A percentile compares a stretch with the other conserved stretches of the same genome.
Conservation (phyloP, 352 stramenopile species). For the Aphanomyces astaci region DNA sequence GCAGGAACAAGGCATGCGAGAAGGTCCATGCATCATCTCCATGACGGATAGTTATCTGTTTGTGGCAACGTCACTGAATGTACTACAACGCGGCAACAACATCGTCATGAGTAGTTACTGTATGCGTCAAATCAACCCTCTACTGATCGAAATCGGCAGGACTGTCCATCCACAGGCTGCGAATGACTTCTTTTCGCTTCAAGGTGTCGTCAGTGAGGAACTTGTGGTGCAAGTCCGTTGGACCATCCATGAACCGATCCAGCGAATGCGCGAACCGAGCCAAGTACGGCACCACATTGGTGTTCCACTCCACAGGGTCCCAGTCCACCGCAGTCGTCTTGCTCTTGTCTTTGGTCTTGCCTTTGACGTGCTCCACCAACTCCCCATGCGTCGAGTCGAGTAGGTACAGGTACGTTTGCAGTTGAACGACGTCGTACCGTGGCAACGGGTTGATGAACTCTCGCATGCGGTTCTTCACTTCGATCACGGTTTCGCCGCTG, state of each 20-base stretch:
- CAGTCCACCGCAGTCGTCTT: slow-evolving; percentile 62
- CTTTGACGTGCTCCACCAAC: slow-evolving; percentile 68
- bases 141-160: background rate
- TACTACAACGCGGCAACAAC: too few relatives aligned
- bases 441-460: slow-evolving; percentile 63
- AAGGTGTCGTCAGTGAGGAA: slow-evolving; percentile 38
- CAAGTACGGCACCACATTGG: slow-evolving; percentile 54
- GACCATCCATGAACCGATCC: slow-evolving; percentile 57
- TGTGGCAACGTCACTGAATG: too few relatives aligned
- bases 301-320: slow-evolving; percentile 60
- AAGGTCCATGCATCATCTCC: too few relatives aligned
- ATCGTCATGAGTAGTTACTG: too few relatives aligned
- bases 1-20: too few relatives aligned
- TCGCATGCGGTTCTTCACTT: slow-evolving; percentile 78
- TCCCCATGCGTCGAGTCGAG: slow-evolving; percentile 54
- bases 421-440: slow-evolving; percentile 69
- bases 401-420: slow-evolving; percentile 83
- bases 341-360: slow-evolving; percentile 38
- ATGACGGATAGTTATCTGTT: too few relatives aligned
- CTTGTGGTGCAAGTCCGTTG: slow-evolving; percentile 43
- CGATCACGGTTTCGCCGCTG: slow-evolving; percentile 66
- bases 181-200: slow-evolving; percentile 65
- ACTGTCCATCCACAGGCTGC: slow-evolving; percentile 44
- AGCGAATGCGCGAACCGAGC: slow-evolving; percentile 60
- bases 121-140: too few relatives aligned